Percentiles rank a stretch among this genome's conserved stretches.
Conservation (phyloP, 2,329 filamentous ascomycete genomes). For the Alternaria gansuensis region DNA sequence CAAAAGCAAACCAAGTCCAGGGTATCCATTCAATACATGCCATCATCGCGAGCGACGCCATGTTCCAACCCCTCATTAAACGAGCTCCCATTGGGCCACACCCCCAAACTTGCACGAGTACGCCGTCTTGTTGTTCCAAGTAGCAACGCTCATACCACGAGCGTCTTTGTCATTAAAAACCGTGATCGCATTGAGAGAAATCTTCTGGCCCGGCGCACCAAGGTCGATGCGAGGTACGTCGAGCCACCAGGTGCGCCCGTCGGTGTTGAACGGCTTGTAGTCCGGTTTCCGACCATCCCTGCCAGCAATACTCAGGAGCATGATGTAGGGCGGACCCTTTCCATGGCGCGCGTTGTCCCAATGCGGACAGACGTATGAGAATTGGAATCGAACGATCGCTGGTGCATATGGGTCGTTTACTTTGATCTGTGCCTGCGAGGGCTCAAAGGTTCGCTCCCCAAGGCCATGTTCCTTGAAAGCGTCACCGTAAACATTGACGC, state of each 20-base stretch:
- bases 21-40: conserved; percentile 22
- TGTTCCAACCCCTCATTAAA: conserved; percentile 36
- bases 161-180: conserved; percentile 61
- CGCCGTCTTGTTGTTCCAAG: conserved; percentile 51
- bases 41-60: conserved; percentile 1
- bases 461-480: conserved; percentile 58
- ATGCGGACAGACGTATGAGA: conserved; percentile 80
- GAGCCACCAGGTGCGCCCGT: conserved; percentile 81
- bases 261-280: conserved; percentile 72
- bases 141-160: conserved; percentile 59
- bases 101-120: conserved; percentile 56
- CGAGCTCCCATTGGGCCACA: conserved; percentile 65
- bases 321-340: conserved; percentile 70
- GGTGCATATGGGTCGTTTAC: conserved; percentile 60
- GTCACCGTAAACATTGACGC: conserved; percentile 50
- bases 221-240: conserved; percentile 70
- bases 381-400: conserved; percentile 75
- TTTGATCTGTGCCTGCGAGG: conserved; percentile 66
- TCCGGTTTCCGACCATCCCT: conserved; percentile 74
- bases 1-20: conserved; percentile 8
- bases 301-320: conserved; percentile 70
- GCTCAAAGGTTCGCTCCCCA: conserved; percentile 67
- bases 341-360: conserved; percentile 78
- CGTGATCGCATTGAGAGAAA: conserved; percentile 71
- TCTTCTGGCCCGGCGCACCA: conserved; percentile 61